These are phyloP conservation scores for Suillus occidentalis DNA, from an alignment of 768 basidiomycete species.

Conservation along the genomic window DNA sequence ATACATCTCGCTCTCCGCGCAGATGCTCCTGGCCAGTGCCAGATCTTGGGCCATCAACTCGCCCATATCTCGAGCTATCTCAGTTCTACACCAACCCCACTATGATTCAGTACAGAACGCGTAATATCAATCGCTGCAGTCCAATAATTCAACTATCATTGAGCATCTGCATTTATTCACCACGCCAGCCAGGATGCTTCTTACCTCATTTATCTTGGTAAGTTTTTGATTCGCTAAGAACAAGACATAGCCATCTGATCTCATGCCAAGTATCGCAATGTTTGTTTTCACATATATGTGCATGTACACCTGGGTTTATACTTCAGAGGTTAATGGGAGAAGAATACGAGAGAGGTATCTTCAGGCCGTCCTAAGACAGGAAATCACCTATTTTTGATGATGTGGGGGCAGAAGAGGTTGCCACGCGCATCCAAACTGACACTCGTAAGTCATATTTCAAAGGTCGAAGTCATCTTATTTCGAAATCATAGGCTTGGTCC, in stretches of 20 bases:
- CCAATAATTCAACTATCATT: constrained; percentile 14
- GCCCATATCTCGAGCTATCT: no score
- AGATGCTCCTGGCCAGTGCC: no score
- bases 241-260: neutral
- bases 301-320: constrained; percentile 36
- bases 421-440: constrained; percentile 44
- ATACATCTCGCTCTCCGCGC: constrained; percentile 64
- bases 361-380: constrained; percentile 46
- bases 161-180: constrained; percentile 21
- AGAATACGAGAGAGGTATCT: constrained; percentile 53
- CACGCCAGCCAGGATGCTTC: constrained; percentile 37
- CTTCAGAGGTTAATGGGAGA: constrained; percentile 47
- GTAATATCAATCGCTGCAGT: constrained; percentile 4
- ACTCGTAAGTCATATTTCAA: constrained; percentile 13
- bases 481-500: constrained; percentile 38
- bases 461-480: neutral
- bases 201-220: constrained; percentile 38
- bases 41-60: no score
- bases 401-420: constrained; percentile 57
- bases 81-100: no score
- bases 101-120: constrained; percentile 11
- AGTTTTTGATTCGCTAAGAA: constrained; percentile 20
- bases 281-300: constrained; percentile 43
- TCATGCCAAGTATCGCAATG: constrained; percentile 42
- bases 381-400: constrained; percentile 46